Percentiles rank a stretch among this genome's conserved stretches.
Evolutionary conservation across 352 stramenopile genomes (phyloP).

Genomic region (Blastocystis sp.): DNA sequence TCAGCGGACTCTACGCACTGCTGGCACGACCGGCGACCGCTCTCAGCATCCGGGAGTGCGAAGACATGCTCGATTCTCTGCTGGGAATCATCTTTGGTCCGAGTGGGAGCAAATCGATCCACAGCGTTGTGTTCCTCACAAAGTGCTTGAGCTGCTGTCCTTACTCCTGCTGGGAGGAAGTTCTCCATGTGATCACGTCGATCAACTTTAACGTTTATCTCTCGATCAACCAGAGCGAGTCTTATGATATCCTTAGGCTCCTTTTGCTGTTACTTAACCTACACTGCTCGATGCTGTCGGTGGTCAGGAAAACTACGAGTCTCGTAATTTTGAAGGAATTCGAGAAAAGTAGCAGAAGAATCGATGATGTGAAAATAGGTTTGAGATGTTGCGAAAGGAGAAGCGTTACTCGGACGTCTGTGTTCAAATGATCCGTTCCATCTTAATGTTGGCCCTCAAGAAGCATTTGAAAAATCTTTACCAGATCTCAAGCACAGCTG

Average conservation of each 20-base stretch:
- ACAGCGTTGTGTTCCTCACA: neutral
- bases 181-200: slow-evolving; percentile 6
- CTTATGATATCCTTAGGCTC: slow-evolving; percentile 1
- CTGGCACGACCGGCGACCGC: neutral
- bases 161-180: neutral
- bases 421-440: neutral
- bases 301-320: slow-evolving; percentile 32
- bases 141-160: neutral
- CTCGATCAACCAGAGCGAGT: slow-evolving; percentile 22
- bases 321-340: neutral
- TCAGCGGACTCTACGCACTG: neutral
- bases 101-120: neutral
- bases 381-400: neutral
- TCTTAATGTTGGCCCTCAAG: slow-evolving; percentile 14
- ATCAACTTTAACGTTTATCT: slow-evolving; percentile 29
- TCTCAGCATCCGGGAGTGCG: neutral
- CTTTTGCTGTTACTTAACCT: neutral
- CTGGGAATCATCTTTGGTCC: neutral
- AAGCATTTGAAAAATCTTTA: slow-evolving; percentile 43
- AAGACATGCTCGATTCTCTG: neutral
- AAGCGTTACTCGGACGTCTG: neutral
- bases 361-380: neutral
- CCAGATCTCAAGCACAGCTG: slow-evolving; percentile 7
- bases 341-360: neutral
- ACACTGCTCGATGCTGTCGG: slow-evolving; percentile 14